Base-by-base conservation (phyloP, 306 rosid genomes). In the Begonia peltatifolia region DNA sequence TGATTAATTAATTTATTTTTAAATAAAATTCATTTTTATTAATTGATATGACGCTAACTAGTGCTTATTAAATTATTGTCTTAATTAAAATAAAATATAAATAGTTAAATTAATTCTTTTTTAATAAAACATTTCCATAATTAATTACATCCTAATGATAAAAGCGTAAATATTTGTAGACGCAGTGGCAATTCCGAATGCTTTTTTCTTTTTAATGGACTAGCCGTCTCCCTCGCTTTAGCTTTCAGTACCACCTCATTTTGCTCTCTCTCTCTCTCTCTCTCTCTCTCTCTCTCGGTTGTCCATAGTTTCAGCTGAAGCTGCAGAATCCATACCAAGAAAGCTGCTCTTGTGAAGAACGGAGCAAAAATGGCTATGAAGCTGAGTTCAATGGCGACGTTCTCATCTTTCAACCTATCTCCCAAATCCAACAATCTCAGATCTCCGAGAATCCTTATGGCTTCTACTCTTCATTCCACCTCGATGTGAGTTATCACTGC, bases 361-460 rank as follows among this genome's bases (percentile, higher is more conserved):
- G 48, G 48, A 44, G 48, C 38, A n/a, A 22, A 36, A 36, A 59
- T 59, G 63, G 48, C 63, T 35, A 46, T 59, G 47, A 36, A 14
- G 38, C 41, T 59, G 53, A 59, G 48, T 25, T 59, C 63, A 47
- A 38, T 49, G 22, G 38, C 17, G 54, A 25, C 46, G 16, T 30
- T 47, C 63, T 46, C 63, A 46, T 30, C 54, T 9, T 30, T 10
- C 50, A 59, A 49, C 5, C 47, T 59, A 20, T 36, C 63, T 59
- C 49, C 63, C 12, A 48, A 59, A 59, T 14, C 55, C 63, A n/a
- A 46, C 47, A 59, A 49, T 36, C 46, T 59, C 63, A 49, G 63
- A 59, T 48, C 54, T 59, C 44, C 54, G 10, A 49, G 55, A 36
- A 30, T 59, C 35, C 35, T 3, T 23, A 59, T 59, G 55, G 63